Evolutionary conservation across 345 rosid genomes (phyloP), one percentile per base, ranked within the genome.

Genomic region (Trapa incisa): DNA sequence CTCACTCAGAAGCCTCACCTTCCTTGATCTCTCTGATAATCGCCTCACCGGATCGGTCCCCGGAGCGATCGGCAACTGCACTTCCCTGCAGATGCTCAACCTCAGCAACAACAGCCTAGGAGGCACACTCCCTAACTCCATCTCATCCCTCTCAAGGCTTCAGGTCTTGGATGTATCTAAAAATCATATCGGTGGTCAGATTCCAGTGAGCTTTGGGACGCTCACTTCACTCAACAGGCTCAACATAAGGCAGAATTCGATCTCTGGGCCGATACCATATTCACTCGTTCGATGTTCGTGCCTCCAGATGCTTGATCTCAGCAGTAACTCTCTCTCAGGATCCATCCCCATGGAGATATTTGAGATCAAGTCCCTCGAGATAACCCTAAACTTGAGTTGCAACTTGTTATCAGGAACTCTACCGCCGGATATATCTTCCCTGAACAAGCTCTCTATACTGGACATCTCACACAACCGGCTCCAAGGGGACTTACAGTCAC

Each of bases 31-130:
- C 78, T 93, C 90, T 37, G 82, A 75, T 5, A 93, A 90, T 80
- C 82, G 67, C 65, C 84, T 90, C 39, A 70, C 76, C 0, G 98
- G 97, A 11, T 60, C 78, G 37, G 74, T 90, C 47, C 94, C 96
- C 16, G 73, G 66, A 47, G 89, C 86, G 80, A 84, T 90, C 29
- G 86, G 94, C 67, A 85, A 90, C 74, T 89, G 96, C 73, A 78
- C 75, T 67, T 81, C 81, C 53, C 72, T 93, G 66, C 92, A 87
- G 69, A 84, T 79, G 86, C 81, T 93, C 52, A 78, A 83, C 77
- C 84, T 93, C 35, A 88, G 94, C 83, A 87, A 90, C 85, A 93
- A 93, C 77, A 83, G 82, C 66, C 76, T 93, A 64, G 75, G 73
- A 66, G 89, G 98, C 66, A 72, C 70, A 63, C 80, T 93, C 70